Base-by-base conservation (phyloP, 441 rosid species). In the Populus hybrid region DNA sequence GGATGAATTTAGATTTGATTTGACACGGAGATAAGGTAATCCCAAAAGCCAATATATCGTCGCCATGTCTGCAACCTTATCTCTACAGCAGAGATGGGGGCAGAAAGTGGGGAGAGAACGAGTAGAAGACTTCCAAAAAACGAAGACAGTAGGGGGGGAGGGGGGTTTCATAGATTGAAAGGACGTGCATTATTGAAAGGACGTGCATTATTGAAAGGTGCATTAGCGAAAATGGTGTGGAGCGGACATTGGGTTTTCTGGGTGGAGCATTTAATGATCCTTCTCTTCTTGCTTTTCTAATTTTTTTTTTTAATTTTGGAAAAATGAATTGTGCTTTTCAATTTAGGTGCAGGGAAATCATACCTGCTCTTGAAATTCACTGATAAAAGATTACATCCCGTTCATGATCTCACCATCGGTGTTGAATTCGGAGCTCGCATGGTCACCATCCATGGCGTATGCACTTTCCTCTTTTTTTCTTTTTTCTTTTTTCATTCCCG, bases 321-420 rank as follows among this genome's bases (percentile, higher is more conserved):
- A 50, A 16, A 50, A 16, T 50, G 59, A 50, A 5, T 50, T 50
- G 6, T n/a, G n/a, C n/a, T n/a, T n/a, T n/a, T n/a, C n/a, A n/a
- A n/a, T n/a, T n/a, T n/a, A n/a, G n/a, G n/a, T n/a, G n/a, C n/a
- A n/a, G n/a, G n/a, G n/a, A n/a, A n/a, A n/a, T n/a, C n/a, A n/a
- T n/a, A n/a, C n/a, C n/a, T 92, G 70, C 86, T 94, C 68, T 90
- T 91, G 61, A 95, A 94, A 88, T 94, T 94, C 77, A 92, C 97
- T 2, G 97, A 88, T n/a, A 92, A 92, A 88, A 87, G 97, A 82
- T 94, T 94, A 79, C 98, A 94, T 81, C 98, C 98, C 0, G 98
- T 94, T 67, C 98, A 94, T 78, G 97, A 94, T 69, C 90, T 94
- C 63, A 94, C 98, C 2, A 93, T 93, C 30, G 96, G 98, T 38